phyloP scores from a whole-genome alignment of 176 grass and related monocot species.

The Oropetium thomaeum region DNA sequence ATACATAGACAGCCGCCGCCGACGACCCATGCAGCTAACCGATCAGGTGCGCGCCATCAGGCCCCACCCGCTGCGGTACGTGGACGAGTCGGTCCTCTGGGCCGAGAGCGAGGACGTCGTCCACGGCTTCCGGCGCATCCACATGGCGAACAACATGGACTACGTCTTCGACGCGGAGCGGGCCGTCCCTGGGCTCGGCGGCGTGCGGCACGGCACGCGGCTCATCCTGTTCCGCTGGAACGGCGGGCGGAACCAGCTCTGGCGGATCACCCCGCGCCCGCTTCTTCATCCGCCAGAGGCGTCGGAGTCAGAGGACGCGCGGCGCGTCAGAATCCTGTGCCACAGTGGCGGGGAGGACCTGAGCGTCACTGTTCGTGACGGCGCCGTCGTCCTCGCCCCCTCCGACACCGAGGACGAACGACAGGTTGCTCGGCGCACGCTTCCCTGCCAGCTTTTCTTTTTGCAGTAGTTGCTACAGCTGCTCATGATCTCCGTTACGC shows the following conservation, averaged over 20 bases:
- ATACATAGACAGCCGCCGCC: too few species aligned
- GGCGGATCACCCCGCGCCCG: conserved; percentile 31
- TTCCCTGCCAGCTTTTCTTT: background rate
- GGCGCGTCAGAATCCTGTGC: background rate
- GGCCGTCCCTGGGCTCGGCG: background rate
- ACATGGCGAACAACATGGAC: conserved; percentile 48
- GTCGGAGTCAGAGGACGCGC: background rate
- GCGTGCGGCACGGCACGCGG: conserved; percentile 38
- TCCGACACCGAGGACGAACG: background rate
- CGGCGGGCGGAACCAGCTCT: conserved; percentile 46
- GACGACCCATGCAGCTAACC: background rate
- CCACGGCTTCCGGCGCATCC: conserved; percentile 42
- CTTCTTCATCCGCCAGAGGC: too few species aligned
- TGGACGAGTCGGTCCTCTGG: conserved; percentile 61
- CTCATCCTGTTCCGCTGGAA: conserved; percentile 48
- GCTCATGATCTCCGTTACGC: background rate
- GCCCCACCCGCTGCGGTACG: conserved; percentile 24
- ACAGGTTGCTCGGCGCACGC: background rate
- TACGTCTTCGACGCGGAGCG: conserved; percentile 36
- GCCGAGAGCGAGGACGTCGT: conserved; percentile 23
- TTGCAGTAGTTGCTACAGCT: too few species aligned
- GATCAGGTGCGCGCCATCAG: conserved; percentile 23
- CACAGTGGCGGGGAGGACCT: background rate
- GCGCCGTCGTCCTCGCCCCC: conserved; percentile 4
- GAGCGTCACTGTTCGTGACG: conserved; percentile 14